Percentiles rank a stretch among this genome's conserved stretches.
Evolutionary conservation across 345 rosid genomes (phyloP).

Genomic region (Murraya paniculata): DNA sequence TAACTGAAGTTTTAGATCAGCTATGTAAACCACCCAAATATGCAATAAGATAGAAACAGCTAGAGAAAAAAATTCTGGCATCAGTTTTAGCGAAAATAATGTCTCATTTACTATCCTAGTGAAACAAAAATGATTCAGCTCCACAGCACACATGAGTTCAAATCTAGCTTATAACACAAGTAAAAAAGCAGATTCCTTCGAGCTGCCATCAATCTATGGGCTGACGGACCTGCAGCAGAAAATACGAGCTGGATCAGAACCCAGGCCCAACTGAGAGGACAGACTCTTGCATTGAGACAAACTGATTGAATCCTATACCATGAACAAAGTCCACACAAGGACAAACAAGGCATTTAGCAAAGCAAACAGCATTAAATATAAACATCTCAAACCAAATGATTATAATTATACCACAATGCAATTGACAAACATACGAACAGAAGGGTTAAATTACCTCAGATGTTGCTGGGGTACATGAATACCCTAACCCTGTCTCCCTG

Average conservation of each 20-base stretch:
- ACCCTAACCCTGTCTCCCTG: conserved; percentile 91
- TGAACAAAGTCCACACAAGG: no score
- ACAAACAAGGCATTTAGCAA: no score
- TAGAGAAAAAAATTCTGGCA: background rate
- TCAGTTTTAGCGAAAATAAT: background rate
- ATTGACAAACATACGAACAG: background rate
- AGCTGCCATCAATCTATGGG: background rate
- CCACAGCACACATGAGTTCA: background rate
- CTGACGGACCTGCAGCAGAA: background rate
- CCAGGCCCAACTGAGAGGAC: background rate
- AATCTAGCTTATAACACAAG: background rate
- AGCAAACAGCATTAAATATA: background rate
- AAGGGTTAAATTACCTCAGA: conserved; percentile 49
- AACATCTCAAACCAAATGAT: background rate
- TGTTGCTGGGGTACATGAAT: conserved; percentile 95
- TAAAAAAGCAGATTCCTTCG: background rate
- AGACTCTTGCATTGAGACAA: background rate
- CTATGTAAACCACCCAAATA: background rate
- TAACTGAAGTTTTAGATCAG: background rate
- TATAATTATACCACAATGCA: background rate
- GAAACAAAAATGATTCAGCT: conserved; percentile 4
- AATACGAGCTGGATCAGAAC: background rate
- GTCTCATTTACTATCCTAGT: conserved; percentile 8
- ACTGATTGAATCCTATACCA: background rate
- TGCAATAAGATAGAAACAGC: background rate